Evolutionary conservation across 75 land plant species (phyloP).

Genomic region (Adiantum capillusveneris): DNA sequence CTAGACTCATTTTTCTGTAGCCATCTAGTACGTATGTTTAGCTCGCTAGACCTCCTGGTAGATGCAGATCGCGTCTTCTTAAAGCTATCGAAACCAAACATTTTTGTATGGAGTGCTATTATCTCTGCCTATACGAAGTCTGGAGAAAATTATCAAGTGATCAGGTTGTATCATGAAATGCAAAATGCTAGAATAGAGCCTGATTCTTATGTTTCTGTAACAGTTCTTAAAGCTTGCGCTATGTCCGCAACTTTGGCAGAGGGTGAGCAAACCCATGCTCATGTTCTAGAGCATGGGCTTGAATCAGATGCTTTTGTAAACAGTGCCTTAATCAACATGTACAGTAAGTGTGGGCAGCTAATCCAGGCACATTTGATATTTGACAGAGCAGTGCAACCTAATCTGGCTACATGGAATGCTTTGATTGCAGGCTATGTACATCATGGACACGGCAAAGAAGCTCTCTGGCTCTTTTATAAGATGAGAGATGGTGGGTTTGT

Average conservation of each 20-base stretch:
- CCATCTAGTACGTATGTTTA: slow-evolving; percentile 2
- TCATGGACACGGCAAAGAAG: slow-evolving; percentile 8
- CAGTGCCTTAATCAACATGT: slow-evolving; percentile 18
- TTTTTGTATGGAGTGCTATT: background rate
- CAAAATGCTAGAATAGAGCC: background rate
- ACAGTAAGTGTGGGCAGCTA: slow-evolving; percentile 11
- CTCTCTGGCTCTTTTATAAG: background rate
- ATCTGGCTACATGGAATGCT: slow-evolving; percentile 9
- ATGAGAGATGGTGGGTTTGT: slow-evolving; percentile 2
- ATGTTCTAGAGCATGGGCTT: background rate
- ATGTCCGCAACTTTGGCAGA: background rate
- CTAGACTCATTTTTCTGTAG: background rate
- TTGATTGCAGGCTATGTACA: slow-evolving; percentile 14
- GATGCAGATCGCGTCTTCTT: background rate
- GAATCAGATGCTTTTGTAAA: slow-evolving; percentile 1
- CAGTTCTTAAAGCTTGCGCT: slow-evolving; percentile 3
- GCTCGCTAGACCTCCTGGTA: background rate
- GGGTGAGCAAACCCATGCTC: background rate
- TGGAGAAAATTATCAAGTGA: background rate
- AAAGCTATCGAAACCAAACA: background rate
- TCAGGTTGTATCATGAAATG: slow-evolving; percentile 1
- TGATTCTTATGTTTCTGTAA: background rate
- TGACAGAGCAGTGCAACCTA: slow-evolving; percentile 2
- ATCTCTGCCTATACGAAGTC: background rate
- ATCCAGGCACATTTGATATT: slow-evolving; percentile 3